Evolutionary conservation across 2,329 filamentous ascomycete species (phyloP), one percentile per base, ranked within the genome.

Genomic region (Chaetomiaceae sp.): DNA sequence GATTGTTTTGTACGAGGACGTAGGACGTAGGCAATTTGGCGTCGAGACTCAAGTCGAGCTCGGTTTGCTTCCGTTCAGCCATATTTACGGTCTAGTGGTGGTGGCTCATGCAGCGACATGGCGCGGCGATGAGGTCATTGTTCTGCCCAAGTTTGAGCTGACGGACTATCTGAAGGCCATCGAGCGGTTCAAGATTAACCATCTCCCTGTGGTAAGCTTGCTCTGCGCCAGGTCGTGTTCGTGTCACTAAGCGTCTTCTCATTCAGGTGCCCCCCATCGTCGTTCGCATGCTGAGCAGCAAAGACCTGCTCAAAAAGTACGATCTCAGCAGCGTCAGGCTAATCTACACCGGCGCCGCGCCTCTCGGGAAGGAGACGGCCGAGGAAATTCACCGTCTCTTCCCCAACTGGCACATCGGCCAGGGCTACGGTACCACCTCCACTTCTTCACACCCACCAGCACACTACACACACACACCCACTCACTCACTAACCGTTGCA

Each of bases 31-130:
- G 51, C 55, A 60, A 26, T 56, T 61, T 4, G 61, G 60, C 11
- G 50, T 74, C 34, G 61, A 62, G 4, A 71, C 65, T 1, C 66
- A 75, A 48, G 64, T 75, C 17, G 68, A 64, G 2, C 73, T 90
- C 0, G 86, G 85, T 5, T 70, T 91, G n/a, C 69, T 91, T 0
- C 86, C 86, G 1, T 79, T 88, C 59, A 89, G 84, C 54, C 88
- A 94, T 58, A 93, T 93, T 53, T 94, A 91, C 62, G 80, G 79
- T 4, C 68, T 93, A 29, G 78, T 88, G 5, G 78, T 88, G 14
- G 78, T 88, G 49, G 80, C 78, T 34, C 81, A 87, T 61, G 66
- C 71, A 1, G 74, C 74, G 20, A 69, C 79, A 2, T 91, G 81
- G 60, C 76, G 83, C 33, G 88, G 88, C 9, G 87, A 93, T 55